Evolutionary conservation across 2,329 filamentous ascomycete genomes (phyloP).

Genomic region (Monosporascus sp.): DNA sequence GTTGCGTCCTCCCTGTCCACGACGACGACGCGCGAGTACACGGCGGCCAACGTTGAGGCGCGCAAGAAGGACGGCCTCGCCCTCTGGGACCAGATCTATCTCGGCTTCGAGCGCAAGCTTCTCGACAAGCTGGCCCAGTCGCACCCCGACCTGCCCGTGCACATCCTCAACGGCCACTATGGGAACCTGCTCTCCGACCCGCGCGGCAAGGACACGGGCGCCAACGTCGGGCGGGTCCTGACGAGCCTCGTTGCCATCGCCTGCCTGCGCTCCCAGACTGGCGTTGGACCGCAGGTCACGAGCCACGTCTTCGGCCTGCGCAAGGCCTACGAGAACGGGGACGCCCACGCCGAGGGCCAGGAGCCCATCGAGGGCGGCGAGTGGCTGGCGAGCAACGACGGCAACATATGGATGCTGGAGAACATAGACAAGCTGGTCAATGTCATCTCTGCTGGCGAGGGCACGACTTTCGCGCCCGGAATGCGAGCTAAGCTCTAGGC

Average conservation of each 20-base stretch:
- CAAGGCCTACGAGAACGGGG: conserved; percentile 67
- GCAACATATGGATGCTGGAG: conserved; percentile 57
- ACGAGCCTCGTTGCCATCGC: conserved; percentile 70
- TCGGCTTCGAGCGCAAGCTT: conserved; percentile 67
- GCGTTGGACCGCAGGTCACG: conserved; percentile 75
- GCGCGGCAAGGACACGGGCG: conserved; percentile 32
- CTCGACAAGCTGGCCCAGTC: conserved; percentile 64
- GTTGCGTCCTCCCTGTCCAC: conserved; percentile 50
- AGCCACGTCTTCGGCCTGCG: conserved; percentile 76
- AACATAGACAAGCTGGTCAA: conserved; percentile 56
- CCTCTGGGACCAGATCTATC: conserved; percentile 74
- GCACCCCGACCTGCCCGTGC: conserved; percentile 76
- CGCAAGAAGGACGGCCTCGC: conserved; percentile 53
- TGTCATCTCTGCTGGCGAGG: conserved; percentile 34
- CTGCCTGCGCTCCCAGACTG: conserved; percentile 71
- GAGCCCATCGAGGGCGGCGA: conserved; percentile 42
- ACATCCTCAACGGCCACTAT: conserved; percentile 73
- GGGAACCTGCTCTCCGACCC: conserved; percentile 69
- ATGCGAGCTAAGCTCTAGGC: conserved; percentile 36
- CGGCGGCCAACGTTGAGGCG: conserved; percentile 45
- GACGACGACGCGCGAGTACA: conserved; percentile 48
- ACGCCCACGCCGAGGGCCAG: conserved; percentile 40
- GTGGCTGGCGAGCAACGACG: conserved; percentile 62
- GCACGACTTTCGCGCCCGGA: conserved; percentile 52
- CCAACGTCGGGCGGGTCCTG: conserved; percentile 60